phyloP scores from a whole-genome alignment of 164 flowering plant genomes.

The Vitis labrusca region DNA sequence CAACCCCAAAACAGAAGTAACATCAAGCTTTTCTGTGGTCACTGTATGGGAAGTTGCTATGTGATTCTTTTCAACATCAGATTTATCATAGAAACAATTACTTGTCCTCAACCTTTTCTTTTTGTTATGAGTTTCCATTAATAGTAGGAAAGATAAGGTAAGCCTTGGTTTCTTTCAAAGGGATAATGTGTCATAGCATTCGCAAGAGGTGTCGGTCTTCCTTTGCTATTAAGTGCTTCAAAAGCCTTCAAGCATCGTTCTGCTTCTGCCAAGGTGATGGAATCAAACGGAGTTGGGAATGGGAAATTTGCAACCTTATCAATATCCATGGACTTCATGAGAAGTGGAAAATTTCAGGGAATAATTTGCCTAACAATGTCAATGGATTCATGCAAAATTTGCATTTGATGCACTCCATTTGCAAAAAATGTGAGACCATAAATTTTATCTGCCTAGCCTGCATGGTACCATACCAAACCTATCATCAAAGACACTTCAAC shows the following conservation, averaged over 20 bases:
- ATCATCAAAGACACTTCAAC: no score
- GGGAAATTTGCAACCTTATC: conserved; percentile 84
- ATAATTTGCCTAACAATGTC: no score
- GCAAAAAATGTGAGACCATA: no score
- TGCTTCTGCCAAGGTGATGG: conserved; percentile 64
- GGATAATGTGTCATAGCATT: conserved; percentile 90
- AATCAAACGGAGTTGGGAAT: conserved; percentile 90
- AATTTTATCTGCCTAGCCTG: no score
- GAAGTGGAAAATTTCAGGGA: no score
- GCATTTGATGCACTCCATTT: no score
- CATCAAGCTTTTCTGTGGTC: conserved; percentile 23
- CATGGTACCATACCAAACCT: no score
- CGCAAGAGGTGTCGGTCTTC: conserved; percentile 74
- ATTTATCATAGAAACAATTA: conserved; percentile 29
- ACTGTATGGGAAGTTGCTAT: conserved; percentile 16
- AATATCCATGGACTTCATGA: conserved; percentile 89
- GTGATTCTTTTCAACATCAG: conserved; percentile 24
- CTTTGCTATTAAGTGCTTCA: conserved; percentile 72
- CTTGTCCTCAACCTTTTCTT: conserved; percentile 50
- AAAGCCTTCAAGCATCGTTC: conserved; percentile 77
- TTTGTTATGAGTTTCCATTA: conserved; percentile 35
- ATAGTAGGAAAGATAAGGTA: conserved; percentile 20
- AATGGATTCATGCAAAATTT: no score
- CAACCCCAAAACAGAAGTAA: conserved; percentile 11
- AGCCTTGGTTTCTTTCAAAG: conserved; percentile 30